These are phyloP conservation scores for Ambrosiella xylebori DNA, from an alignment of 2,329 filamentous ascomycete genomes.

Conservation along the genomic window DNA sequence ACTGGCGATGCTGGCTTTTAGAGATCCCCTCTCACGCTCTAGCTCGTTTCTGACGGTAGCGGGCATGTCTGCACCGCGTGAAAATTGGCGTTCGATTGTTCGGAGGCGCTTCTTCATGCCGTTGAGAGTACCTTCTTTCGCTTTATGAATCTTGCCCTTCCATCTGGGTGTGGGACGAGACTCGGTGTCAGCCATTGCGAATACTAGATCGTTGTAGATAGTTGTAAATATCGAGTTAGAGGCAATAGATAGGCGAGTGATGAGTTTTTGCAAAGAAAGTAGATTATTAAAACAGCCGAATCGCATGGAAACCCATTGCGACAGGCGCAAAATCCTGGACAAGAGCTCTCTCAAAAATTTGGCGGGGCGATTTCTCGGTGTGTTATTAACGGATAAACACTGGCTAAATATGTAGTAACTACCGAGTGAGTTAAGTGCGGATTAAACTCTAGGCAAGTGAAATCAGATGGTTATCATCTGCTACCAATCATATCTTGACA, in stretches of 20 bases:
- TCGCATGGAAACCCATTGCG: not conserved
- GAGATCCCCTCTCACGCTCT: constrained; percentile 53
- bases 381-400: constrained; percentile 6
- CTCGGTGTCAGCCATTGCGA: not conserved
- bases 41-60: constrained; percentile 51
- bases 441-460: not conserved
- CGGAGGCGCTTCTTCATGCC: constrained; percentile 56
- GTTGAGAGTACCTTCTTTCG: constrained; percentile 33
- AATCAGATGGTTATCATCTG: too few species aligned
- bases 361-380: constrained; percentile 9
- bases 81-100: constrained; percentile 49
- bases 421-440: not conserved
- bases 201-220: not conserved
- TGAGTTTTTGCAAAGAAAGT: not conserved
- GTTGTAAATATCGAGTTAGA: not conserved
- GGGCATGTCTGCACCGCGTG: constrained; percentile 43
- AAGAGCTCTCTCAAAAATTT: constrained; percentile 10
- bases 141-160: constrained; percentile 24
- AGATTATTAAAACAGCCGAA: too few species aligned
- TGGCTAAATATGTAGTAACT: not conserved
- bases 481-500: too few species aligned
- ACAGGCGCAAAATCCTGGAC: constrained; percentile 5
- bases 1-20: constrained; percentile 44
- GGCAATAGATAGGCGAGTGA: not conserved
- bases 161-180: constrained; percentile 18